These are phyloP conservation scores for Luzula sylvatica DNA, from an alignment of 176 grass and related monocot species.

Conservation along the genomic window DNA sequence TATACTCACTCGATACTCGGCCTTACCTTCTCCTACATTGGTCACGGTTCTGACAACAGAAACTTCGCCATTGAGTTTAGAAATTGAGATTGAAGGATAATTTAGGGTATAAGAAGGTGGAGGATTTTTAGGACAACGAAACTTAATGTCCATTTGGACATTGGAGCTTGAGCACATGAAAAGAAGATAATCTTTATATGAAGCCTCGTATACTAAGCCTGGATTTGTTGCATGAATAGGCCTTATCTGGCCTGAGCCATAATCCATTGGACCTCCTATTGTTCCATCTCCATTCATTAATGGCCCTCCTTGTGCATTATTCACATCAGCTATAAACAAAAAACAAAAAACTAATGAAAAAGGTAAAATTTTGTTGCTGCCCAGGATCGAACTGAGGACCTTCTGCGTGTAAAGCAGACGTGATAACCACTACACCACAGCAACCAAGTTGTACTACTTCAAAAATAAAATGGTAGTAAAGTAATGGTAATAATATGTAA, in stretches of 20 bases:
- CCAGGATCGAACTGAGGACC: conserved; percentile 81
- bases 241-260: conserved; percentile 64
- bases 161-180: conserved; percentile 55
- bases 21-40: conserved; percentile 40
- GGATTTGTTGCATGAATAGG: conserved; percentile 65
- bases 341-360: neutral
- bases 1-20: conserved; percentile 35
- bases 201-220: conserved; percentile 74
- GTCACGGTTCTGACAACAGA: conserved; percentile 63
- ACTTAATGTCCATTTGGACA: conserved; percentile 38
- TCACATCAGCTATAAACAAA: conserved; percentile 22
- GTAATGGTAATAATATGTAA: neutral
- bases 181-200: conserved; percentile 73
- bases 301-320: conserved; percentile 37
- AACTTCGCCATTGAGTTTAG: conserved; percentile 28
- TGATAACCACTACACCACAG: conserved; percentile 91
- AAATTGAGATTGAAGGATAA: conserved; percentile 62
- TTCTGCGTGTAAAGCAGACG: conserved; percentile 96
- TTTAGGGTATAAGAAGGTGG: conserved; percentile 48
- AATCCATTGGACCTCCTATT: conserved; percentile 50
- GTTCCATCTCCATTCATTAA: conserved; percentile 39
- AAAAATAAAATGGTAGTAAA: no score
- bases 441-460: conserved; percentile 10
- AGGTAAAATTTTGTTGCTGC: conserved; percentile 27
- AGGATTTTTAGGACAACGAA: conserved; percentile 44